Conservation (phyloP, 306 rosid genomes). For the Inga oerstediana region DNA sequence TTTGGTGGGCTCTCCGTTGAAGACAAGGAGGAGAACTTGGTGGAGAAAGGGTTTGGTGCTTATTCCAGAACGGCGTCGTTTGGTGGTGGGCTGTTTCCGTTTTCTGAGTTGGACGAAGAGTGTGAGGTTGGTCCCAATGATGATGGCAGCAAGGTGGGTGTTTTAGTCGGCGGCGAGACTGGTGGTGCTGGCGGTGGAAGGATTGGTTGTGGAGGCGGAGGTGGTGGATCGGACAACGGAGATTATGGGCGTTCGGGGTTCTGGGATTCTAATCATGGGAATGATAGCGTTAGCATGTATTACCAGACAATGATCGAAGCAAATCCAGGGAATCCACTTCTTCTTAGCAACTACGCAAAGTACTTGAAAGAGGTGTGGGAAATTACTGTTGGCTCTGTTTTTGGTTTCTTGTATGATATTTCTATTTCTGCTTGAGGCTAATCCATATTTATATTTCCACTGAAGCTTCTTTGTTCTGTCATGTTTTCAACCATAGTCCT, state of each 20-base stretch:
- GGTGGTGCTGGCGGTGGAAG: constrained; percentile 30
- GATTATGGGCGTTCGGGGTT: constrained; percentile 54
- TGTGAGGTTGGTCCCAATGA: constrained; percentile 35
- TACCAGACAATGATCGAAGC: constrained; percentile 72
- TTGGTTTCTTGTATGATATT: neutral
- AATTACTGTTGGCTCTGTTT: neutral
- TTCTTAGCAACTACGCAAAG: constrained; percentile 78
- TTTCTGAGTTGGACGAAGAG: constrained; percentile 42
- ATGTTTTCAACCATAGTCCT: no score
- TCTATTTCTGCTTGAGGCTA: neutral
- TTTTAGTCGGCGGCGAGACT: constrained; percentile 52
- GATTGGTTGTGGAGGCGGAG: constrained; percentile 24
- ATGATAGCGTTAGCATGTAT: constrained; percentile 53
- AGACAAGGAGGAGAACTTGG: constrained; percentile 37
- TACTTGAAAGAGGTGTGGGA: constrained; percentile 74
- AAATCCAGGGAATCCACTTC: constrained; percentile 72
- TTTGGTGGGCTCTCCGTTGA: constrained; percentile 37
- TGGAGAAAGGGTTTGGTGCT: constrained; percentile 10
- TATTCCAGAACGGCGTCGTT: constrained; percentile 49
- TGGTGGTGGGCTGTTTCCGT: constrained; percentile 46
- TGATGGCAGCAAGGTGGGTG: constrained; percentile 14
- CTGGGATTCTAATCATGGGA: constrained; percentile 61
- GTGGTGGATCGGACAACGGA: constrained; percentile 55
- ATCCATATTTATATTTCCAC: no score
- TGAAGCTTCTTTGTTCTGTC: no score